phyloP scores from a whole-genome alignment of 202 grass and related monocot species.

The Cymbopogon flexuosus region DNA sequence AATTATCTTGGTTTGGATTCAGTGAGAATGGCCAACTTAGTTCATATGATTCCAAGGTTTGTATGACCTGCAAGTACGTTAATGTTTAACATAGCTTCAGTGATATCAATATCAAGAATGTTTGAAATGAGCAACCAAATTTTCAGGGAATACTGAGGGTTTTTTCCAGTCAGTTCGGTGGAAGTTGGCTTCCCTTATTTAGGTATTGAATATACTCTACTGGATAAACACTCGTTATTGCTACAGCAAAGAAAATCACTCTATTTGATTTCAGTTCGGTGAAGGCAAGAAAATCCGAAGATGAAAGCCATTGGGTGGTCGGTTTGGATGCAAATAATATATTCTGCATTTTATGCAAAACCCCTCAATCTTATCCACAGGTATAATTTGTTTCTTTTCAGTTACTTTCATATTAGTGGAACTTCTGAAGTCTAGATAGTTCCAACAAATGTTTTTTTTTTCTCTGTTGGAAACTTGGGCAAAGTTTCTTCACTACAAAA shows the following conservation, averaged over 20 bases:
- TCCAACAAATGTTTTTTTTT: conserved; percentile 8
- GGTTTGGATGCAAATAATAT: conserved; percentile 75
- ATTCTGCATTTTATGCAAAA: conserved; percentile 87
- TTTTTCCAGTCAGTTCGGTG: conserved; percentile 63
- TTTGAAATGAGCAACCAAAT: conserved; percentile 6
- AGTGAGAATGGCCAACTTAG: conserved; percentile 86
- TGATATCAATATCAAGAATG: not conserved
- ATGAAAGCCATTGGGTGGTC: conserved; percentile 89
- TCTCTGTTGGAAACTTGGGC: not conserved
- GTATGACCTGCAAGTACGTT: not conserved
- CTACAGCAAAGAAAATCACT: conserved; percentile 17
- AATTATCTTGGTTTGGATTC: conserved; percentile 91
- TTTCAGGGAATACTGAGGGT: conserved; percentile 77
- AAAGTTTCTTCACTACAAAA: not conserved
- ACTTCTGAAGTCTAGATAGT: not conserved
- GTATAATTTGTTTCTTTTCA: conserved; percentile 42
- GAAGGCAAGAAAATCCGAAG: conserved; percentile 72
- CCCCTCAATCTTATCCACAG: conserved; percentile 57
- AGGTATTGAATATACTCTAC: conserved; percentile 51
- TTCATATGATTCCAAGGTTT: conserved; percentile 89
- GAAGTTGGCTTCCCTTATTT: conserved; percentile 88
- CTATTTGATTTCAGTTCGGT: conserved; percentile 51
- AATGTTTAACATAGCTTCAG: conserved; percentile 1
- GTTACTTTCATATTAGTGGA: not conserved
- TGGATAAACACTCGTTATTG: conserved; percentile 13